Percentiles rank a stretch among this genome's conserved stretches.
These are phyloP conservation scores for Phaseolus lunatus DNA, from an alignment of 306 rosid genomes.

Conservation along the genomic window DNA sequence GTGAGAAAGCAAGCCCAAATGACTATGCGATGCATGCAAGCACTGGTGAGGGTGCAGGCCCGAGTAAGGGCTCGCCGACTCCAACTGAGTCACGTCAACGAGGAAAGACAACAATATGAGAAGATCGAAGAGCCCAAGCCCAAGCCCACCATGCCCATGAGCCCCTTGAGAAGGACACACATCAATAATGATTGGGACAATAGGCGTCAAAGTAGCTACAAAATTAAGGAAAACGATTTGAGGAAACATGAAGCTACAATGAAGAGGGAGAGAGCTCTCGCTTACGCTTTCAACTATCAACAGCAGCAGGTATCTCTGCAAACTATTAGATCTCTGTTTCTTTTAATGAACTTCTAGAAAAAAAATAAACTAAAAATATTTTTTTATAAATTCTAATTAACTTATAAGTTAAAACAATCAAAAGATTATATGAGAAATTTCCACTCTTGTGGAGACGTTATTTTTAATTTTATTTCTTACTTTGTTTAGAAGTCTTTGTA, in stretches of 20 bases:
- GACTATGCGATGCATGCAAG: constrained; percentile 99
- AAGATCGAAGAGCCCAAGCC: constrained; percentile 44
- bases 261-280: constrained; percentile 82
- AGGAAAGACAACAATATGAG: constrained; percentile 20
- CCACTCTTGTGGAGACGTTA: too few species aligned
- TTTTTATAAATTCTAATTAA: too few species aligned
- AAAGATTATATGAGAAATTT: too few species aligned
- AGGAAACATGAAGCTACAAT: constrained; percentile 68
- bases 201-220: constrained; percentile 58
- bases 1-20: constrained; percentile 95
- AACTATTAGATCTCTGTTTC: too few species aligned
- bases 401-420: too few species aligned
- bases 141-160: constrained; percentile 41
- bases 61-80: constrained; percentile 81
- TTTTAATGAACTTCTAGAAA: too few species aligned
- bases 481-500: too few species aligned
- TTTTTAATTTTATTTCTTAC: too few species aligned
- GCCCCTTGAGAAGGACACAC: constrained; percentile 50
- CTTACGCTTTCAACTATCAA: constrained; percentile 65
- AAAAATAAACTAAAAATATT: too few species aligned
- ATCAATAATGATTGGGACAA: constrained; percentile 49
- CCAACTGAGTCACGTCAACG: constrained; percentile 53
- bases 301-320: constrained; percentile 64
- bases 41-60: constrained; percentile 85
- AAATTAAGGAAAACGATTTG: constrained; percentile 54